Evolutionary conservation across 2,329 filamentous ascomycete genomes (phyloP).

Genomic region (Botrytis tulipae): DNA sequence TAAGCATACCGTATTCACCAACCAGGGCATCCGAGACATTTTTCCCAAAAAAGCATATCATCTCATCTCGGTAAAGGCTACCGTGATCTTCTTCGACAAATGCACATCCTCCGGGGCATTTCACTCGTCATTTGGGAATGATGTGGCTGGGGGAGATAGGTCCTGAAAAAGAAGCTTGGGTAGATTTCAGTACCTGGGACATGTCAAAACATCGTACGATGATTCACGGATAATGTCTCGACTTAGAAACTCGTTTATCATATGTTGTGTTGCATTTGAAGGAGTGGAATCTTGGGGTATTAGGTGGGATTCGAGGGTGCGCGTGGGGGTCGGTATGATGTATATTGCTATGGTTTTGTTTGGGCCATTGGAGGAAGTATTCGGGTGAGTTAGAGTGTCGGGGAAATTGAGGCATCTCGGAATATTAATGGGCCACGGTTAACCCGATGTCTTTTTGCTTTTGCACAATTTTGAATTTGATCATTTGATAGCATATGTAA

Average conservation of each 20-base stretch:
- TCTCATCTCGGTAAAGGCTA: conserved; percentile 8
- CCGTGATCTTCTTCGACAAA: conserved; percentile 10
- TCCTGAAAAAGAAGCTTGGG: neutral
- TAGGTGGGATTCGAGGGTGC: neutral
- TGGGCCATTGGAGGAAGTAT: neutral
- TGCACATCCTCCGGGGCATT: conserved; percentile 4
- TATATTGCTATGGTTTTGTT: neutral
- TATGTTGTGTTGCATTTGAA: neutral
- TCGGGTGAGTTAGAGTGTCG: neutral
- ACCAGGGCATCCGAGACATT: conserved; percentile 2
- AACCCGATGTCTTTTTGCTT: neutral
- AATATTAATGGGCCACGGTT: neutral
- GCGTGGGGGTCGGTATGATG: neutral
- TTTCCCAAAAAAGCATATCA: conserved; percentile 3
- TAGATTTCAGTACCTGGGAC: neutral
- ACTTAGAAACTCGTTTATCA: conserved; percentile 3
- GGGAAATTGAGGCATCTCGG: neutral
- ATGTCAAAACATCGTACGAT: conserved; percentile 16
- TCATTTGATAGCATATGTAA: neutral
- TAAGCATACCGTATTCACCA: neutral
- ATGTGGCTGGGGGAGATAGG: neutral
- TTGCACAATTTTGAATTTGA: neutral
- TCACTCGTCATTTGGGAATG: conserved; percentile 1
- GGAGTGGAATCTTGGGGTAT: neutral
- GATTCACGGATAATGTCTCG: conserved; percentile 1